A percentile compares a stretch with the other conserved stretches of the same genome.
phyloP scores from a whole-genome alignment of 345 rosid genomes.

The Salix purpurea region DNA sequence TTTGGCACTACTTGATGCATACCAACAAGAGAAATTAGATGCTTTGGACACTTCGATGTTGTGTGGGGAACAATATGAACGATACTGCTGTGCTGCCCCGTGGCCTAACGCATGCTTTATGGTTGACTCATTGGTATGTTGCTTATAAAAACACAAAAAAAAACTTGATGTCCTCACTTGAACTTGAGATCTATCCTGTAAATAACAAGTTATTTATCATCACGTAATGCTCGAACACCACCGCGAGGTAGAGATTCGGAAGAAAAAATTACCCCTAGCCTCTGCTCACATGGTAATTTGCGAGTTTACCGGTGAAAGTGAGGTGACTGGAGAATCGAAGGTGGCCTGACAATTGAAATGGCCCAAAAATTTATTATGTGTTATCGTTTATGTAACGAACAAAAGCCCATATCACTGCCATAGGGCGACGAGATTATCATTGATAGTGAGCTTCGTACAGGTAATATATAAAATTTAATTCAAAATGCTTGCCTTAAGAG shows the following conservation, averaged over 20 bases:
- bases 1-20: too few relatives aligned
- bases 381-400: not conserved
- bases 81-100: too few relatives aligned
- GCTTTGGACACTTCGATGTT: too few relatives aligned
- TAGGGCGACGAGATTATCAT: not conserved
- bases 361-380: not conserved
- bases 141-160: too few relatives aligned
- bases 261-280: too few relatives aligned
- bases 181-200: rapidly evolving
- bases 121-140: too few relatives aligned
- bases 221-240: too few relatives aligned
- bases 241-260: too few relatives aligned
- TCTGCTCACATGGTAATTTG: not conserved
- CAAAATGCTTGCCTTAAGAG: not conserved
- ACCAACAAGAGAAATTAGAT: too few relatives aligned
- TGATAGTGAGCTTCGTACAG: not conserved
- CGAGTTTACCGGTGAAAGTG: not conserved
- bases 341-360: not conserved
- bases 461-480: not conserved
- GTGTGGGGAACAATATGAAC: too few relatives aligned
- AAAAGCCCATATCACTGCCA: not conserved
- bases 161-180: rapidly evolving
- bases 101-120: too few relatives aligned
- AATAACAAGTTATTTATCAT: too few relatives aligned
- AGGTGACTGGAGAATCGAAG: not conserved